Evolutionary conservation across 768 basidiomycete species (phyloP).

Genomic region (Tylopilus subfusipes): DNA sequence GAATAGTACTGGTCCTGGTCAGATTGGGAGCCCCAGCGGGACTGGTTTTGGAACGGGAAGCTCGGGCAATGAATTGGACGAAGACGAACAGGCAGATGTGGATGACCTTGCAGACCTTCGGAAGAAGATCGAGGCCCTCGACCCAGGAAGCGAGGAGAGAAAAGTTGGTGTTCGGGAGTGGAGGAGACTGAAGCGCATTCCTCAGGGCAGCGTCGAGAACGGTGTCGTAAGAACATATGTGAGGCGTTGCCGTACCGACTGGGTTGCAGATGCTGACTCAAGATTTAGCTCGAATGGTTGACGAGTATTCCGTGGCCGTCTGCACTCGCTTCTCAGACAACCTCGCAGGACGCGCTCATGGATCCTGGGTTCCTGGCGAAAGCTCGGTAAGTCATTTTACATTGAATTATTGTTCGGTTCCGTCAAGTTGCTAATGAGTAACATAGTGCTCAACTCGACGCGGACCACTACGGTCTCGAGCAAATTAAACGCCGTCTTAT

Average conservation of each 20-base stretch:
- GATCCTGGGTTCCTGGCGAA: conserved; percentile 59
- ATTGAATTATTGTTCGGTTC: not conserved
- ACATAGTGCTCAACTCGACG: conserved; percentile 63
- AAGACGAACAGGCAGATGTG: conserved; percentile 76
- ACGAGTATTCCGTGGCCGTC: conserved; percentile 82
- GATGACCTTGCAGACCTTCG: conserved; percentile 75
- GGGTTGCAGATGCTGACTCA: conserved; percentile 6
- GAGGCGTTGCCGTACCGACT: conserved; percentile 25
- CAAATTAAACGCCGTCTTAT: conserved; percentile 89
- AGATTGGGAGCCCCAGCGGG: conserved; percentile 6
- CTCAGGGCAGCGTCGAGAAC: conserved; percentile 85
- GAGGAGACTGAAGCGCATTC: conserved; percentile 81
- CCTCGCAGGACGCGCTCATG: conserved; percentile 37
- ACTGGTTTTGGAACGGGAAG: conserved; percentile 27
- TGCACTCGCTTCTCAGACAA: conserved; percentile 17
- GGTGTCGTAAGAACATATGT: conserved; percentile 85
- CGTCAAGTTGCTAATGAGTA: not conserved
- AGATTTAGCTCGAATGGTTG: conserved; percentile 74
- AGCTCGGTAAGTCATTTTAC: conserved; percentile 52
- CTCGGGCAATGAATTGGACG: conserved; percentile 54
- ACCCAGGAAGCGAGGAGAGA: conserved; percentile 70
- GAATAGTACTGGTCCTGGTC: conserved; percentile 34
- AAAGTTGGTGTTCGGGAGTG: conserved; percentile 82
- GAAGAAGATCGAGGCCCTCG: conserved; percentile 71
- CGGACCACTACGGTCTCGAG: conserved; percentile 89